Base-by-base conservation (phyloP, 2,329 filamentous ascomycete species). In the Zarea fungicola region DNA sequence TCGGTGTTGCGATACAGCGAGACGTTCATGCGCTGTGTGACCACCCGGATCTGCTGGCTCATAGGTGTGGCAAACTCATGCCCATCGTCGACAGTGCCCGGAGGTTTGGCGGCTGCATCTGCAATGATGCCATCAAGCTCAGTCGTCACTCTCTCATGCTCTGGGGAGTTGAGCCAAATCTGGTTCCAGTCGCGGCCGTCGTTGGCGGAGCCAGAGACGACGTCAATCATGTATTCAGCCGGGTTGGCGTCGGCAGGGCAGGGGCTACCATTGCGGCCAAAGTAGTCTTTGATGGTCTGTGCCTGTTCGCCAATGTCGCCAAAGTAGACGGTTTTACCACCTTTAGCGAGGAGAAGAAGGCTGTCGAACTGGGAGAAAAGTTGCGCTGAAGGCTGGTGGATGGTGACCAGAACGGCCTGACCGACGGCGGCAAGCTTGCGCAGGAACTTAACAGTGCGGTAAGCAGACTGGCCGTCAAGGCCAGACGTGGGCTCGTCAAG, bases 41-140 rank as follows among this genome's bases (percentile, higher is more conserved):
- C 85, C 46, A 85, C 72, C 55, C 73, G 78, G 35, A 83, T 66
- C 62, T 92, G 88, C 26, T 76, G 65, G 55, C 61, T 68, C 53
- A 90, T 78, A 0, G 84, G 75, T 6, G 81, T 83, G 0, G 88
- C 87, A 54, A 90, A 92, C 63, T 90, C 85, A 42, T 81, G 73
- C 52, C 80, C 85, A 45, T 76, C 71, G 21, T 73, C 68, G 50
- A 60, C 55, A 54, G 60, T 69, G 45, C 63, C 69, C 0, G 66
- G 62, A 1, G 72, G 63, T 54, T 68, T 72, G 16, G 69, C 52
- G 0, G 74, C 72, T 0, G 84, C 78, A 4, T 78, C 75, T 2
- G 70, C 60, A 52, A 82, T 77, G 53, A 89, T 78, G 2, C 66
- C 66, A 35, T 85, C 77, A 5, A 91, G 85, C 55, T 89, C 81